These are phyloP conservation scores for Taiwanofungus camphoratus DNA, from an alignment of 1,284 basidiomycete genomes.

Conservation along the genomic window DNA sequence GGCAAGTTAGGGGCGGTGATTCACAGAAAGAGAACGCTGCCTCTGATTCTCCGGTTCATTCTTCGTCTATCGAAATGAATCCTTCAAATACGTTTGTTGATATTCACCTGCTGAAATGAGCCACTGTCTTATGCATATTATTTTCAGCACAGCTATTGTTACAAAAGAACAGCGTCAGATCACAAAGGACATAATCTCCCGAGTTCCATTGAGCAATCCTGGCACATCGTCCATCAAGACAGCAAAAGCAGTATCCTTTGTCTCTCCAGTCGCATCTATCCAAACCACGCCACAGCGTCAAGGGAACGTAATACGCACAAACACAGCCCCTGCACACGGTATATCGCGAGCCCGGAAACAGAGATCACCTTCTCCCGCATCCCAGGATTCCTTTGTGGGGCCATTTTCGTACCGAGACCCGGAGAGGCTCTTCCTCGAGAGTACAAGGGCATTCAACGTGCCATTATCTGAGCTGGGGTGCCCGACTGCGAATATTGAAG, in stretches of 20 bases:
- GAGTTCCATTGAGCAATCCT: conserved; percentile 1
- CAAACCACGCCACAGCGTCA: conserved; percentile 6
- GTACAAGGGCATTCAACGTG: conserved; percentile 46
- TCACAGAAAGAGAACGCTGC: conserved; percentile 48
- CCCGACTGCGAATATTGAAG: conserved; percentile 13
- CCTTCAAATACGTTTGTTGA: too few species aligned
- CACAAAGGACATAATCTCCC: conserved; percentile 2
- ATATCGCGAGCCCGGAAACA: conserved; percentile 13
- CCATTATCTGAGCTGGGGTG: conserved; percentile 51
- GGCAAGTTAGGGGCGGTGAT: conserved; percentile 28
- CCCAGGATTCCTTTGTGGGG: conserved; percentile 60
- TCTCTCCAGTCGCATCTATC: conserved; percentile 3
- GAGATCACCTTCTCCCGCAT: conserved; percentile 33
- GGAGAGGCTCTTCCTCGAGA: conserved; percentile 39
- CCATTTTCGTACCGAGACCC: conserved; percentile 39
- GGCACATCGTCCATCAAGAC: conserved; percentile 1
- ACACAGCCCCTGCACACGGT: conserved; percentile 4
- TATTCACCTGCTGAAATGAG: too few species aligned
- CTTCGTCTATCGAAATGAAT: too few species aligned
- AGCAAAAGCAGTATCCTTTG: conserved; percentile 8
- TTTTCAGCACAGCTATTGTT: neutral
- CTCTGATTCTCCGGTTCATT: conserved; percentile 5
- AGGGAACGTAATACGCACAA: neutral
- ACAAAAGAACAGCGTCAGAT: conserved; percentile 1
- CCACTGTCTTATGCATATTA: neutral